Conservation (phyloP, 768 basidiomycete species). For the Cyathus striatus region DNA sequence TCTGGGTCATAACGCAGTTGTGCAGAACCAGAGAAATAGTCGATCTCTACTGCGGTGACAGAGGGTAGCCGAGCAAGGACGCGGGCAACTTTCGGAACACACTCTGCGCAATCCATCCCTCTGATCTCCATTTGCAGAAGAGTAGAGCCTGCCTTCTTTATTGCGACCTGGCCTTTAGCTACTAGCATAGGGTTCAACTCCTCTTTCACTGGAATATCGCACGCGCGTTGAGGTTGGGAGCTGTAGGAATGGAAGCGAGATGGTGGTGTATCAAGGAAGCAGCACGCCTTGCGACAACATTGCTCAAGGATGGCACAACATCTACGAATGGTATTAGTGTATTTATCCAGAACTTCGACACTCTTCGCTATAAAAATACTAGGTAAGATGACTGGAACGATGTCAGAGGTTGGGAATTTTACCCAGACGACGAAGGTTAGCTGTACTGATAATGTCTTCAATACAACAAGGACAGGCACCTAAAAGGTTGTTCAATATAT, state of each 20-base stretch:
- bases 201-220: neutral
- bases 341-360: neutral
- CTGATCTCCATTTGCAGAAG: slow-evolving; percentile 11
- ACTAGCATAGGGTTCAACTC: no score
- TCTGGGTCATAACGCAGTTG: slow-evolving; percentile 11
- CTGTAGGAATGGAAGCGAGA: neutral
- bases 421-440: neutral
- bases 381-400: no score
- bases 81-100: slow-evolving; percentile 10
- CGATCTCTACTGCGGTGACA: slow-evolving; percentile 6
- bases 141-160: neutral
- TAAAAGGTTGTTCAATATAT: no score
- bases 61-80: slow-evolving; percentile 12
- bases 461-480: neutral
- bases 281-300: neutral
- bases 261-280: neutral
- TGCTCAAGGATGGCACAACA: neutral
- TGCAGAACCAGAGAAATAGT: slow-evolving; percentile 11
- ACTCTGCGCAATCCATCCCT: slow-evolving; percentile 18
- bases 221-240: neutral
- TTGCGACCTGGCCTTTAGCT: no score
- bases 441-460: neutral
- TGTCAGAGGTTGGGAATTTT: no score
- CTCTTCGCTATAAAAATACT: no score
- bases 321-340: neutral